Evolutionary conservation across 345 rosid genomes (phyloP).

Genomic region (Trapa bicornis): DNA sequence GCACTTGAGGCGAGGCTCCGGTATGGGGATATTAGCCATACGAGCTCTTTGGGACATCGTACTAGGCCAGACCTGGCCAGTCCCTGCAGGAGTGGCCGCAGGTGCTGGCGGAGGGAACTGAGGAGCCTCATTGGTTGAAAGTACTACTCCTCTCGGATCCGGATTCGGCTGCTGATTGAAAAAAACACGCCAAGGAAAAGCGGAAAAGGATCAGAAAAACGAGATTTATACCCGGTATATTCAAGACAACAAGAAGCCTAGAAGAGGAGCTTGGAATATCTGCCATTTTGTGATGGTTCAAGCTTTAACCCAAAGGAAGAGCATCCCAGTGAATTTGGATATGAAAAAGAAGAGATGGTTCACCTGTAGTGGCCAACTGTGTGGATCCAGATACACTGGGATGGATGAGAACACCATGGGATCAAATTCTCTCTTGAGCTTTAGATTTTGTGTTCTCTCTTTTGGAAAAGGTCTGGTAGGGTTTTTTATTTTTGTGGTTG

Average conservation of each 20-base stretch:
- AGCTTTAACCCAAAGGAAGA: slow-evolving; percentile 2
- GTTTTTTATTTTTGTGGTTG: slow-evolving; percentile 4
- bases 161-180: slow-evolving; percentile 26
- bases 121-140: slow-evolving; percentile 8
- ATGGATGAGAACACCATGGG: slow-evolving; percentile 51
- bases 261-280: slow-evolving; percentile 20
- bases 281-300: slow-evolving; percentile 11
- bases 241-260: slow-evolving; percentile 23
- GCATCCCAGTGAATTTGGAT: background rate
- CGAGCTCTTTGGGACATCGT: slow-evolving; percentile 50
- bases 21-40: slow-evolving; percentile 41
- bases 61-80: slow-evolving; percentile 23
- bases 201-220: slow-evolving; percentile 8
- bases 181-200: background rate
- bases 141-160: slow-evolving; percentile 10
- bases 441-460: background rate
- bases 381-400: slow-evolving; percentile 51
- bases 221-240: slow-evolving; percentile 28
- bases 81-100: slow-evolving; percentile 15
- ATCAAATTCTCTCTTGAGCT: slow-evolving; percentile 3
- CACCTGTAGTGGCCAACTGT: slow-evolving; percentile 42
- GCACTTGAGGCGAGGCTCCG: slow-evolving; percentile 43
- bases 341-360: slow-evolving; percentile 11
- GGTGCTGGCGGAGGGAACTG: slow-evolving; percentile 23
- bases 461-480: slow-evolving; percentile 3